Evolutionary conservation across 2,329 filamentous ascomycete genomes (phyloP), one percentile per base, ranked within the genome.

Genomic region (Fusarium oligoseptatum): DNA sequence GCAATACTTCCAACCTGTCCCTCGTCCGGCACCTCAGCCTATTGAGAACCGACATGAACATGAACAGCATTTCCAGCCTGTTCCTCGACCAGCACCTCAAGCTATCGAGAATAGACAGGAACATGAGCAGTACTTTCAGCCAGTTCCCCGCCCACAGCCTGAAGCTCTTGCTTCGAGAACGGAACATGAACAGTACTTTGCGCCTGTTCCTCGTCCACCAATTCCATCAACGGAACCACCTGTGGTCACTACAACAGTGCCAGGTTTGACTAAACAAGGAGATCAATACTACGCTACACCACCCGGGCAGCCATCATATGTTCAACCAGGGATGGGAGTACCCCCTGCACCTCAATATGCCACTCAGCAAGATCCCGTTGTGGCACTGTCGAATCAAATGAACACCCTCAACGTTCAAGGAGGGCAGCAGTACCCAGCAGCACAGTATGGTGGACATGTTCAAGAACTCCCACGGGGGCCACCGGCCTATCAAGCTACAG

Each of bases 401-500:
- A 62, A 22, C 12, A 67, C 45, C 6, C 67, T 77, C 8, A 67
- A 70, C 15, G 61, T 77, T 1, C 66, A 72, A 2, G 60, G 58
- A 2, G 36, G 7, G 4, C 22, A 48, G 0, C 56, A 68, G 0
- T 27, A 29, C 4, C 12, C 34, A 2, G 3, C 4, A 3, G 20
- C 48, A 7, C 6, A 45, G 14, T 45, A 6, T 4, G 3, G 3
- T 10, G 10, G 15, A 14, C 7, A 5, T 6, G 11, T 34, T 4
- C 27, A 64, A 10, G 57, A 75, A 1, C 36, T 37, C 3, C 71
- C 71, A 3, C 73, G 73, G 24, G 64, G 64, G 2, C 69, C 63
- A 9, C 64, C 72, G 0, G 58, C 71, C 0, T 72, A 80, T 3
- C 67, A 72, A 45, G 72, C 76, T 9, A 70, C 67, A 0, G 82